phyloP scores from a whole-genome alignment of 2,329 filamentous ascomycete species.

The Talaromyces verruculosus region DNA sequence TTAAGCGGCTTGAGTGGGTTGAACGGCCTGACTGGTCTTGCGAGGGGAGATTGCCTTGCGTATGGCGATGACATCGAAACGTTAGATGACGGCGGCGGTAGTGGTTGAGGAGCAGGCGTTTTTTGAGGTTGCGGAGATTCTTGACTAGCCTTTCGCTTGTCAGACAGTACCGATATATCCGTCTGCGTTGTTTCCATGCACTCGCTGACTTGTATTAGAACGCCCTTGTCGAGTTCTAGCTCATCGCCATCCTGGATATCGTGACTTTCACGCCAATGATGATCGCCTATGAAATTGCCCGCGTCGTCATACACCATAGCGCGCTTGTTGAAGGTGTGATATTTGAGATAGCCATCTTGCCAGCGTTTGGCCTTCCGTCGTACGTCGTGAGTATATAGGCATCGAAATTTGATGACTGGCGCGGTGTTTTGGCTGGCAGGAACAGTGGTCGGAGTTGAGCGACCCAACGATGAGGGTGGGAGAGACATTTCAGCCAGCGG shows the following conservation, averaged over 20 bases:
- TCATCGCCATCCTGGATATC: slow-evolving; percentile 80
- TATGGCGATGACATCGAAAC: slow-evolving; percentile 39
- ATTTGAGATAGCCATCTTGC: slow-evolving; percentile 88
- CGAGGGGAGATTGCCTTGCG: slow-evolving; percentile 28
- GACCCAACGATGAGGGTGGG: slow-evolving; percentile 25
- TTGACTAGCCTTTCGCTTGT: slow-evolving; percentile 58
- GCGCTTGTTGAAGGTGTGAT: slow-evolving; percentile 86
- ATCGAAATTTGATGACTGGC: slow-evolving; percentile 75
- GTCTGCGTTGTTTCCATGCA: slow-evolving; percentile 70
- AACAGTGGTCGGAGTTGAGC: slow-evolving; percentile 39
- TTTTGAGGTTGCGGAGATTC: slow-evolving; percentile 30
- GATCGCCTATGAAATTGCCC: slow-evolving; percentile 79
- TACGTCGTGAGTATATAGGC: slow-evolving; percentile 83
- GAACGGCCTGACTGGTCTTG: slow-evolving; percentile 26
- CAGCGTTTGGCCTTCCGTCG: slow-evolving; percentile 85
- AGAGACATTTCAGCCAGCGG: slow-evolving; percentile 26
- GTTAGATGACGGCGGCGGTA: slow-evolving; percentile 40
- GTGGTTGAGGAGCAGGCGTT: slow-evolving; percentile 35
- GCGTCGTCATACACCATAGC: slow-evolving; percentile 86
- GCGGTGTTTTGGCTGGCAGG: slow-evolving; percentile 64
- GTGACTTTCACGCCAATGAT: slow-evolving; percentile 70
- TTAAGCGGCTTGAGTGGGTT: slow-evolving; percentile 60
- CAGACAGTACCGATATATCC: slow-evolving; percentile 72
- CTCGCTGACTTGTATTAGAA: slow-evolving; percentile 79
- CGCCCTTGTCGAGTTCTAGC: slow-evolving; percentile 71